Percentiles rank a stretch among this genome's conserved stretches.
These are phyloP conservation scores for Candida hungchunana DNA, from an alignment of 805 yeast genomes.

Conservation along the genomic window DNA sequence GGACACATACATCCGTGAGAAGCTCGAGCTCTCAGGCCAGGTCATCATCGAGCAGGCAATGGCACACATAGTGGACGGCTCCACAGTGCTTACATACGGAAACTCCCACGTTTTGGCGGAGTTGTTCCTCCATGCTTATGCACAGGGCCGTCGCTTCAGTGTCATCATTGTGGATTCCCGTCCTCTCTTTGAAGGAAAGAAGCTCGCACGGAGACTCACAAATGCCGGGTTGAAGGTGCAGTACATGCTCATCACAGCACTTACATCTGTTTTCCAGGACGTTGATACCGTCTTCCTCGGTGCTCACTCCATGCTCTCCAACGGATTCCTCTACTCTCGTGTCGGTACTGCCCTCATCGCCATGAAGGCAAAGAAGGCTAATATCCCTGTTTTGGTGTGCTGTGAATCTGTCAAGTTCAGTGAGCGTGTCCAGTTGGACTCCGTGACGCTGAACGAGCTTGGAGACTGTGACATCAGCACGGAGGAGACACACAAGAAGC, in stretches of 20 bases:
- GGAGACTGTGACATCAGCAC: slow-evolving; percentile 71
- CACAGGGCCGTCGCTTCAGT: slow-evolving; percentile 62
- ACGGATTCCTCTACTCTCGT: slow-evolving; percentile 87
- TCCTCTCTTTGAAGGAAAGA: slow-evolving; percentile 91
- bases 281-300: slow-evolving; percentile 91
- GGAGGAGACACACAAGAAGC: slow-evolving; percentile 42
- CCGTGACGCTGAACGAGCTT: slow-evolving; percentile 91
- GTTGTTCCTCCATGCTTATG: slow-evolving; percentile 66
- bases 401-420: slow-evolving; percentile 94
- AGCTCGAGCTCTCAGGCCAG: slow-evolving; percentile 76
- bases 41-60: slow-evolving; percentile 81
- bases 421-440: slow-evolving; percentile 91
- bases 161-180: slow-evolving; percentile 89
- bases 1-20: slow-evolving; percentile 78
- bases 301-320: slow-evolving; percentile 95
- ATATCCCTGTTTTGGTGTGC: slow-evolving; percentile 91
- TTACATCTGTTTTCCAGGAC: slow-evolving; percentile 76
- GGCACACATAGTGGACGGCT: slow-evolving; percentile 69
- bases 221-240: slow-evolving; percentile 61
- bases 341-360: slow-evolving; percentile 95
- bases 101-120: no score
- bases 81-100: slow-evolving; percentile 80
- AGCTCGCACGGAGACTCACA: slow-evolving; percentile 61
- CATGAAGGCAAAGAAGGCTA: slow-evolving; percentile 81
- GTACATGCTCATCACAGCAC: slow-evolving; percentile 74